These are phyloP conservation scores for Monilinia polystroma DNA, from an alignment of 2,329 filamentous ascomycete species.

Conservation along the genomic window DNA sequence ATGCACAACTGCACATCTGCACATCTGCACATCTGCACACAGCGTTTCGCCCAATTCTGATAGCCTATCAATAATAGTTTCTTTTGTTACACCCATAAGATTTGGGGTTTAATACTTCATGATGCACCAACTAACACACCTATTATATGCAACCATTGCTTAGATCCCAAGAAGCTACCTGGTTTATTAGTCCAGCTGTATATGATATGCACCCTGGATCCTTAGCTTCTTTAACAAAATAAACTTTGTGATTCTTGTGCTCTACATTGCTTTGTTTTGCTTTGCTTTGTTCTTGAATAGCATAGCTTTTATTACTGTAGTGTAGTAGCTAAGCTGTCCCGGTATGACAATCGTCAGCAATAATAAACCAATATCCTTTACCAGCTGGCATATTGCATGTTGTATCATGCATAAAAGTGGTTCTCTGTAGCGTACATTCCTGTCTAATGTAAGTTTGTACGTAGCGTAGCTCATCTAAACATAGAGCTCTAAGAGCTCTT, in stretches of 20 bases:
- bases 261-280: not conserved
- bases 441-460: not conserved
- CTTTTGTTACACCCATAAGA: not conserved
- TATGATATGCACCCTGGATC: not conserved
- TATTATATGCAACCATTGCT: not conserved
- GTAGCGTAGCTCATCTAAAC: conserved; percentile 15
- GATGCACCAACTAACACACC: not conserved
- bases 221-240: not conserved
- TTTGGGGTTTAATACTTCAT: too few species aligned
- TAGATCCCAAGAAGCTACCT: not conserved
- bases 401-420: conserved; percentile 23
- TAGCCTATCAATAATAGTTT: conserved; percentile 14
- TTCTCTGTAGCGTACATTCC: not conserved
- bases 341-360: conserved; percentile 6
- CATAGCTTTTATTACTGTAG: not conserved
- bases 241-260: not conserved
- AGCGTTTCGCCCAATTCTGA: conserved; percentile 22
- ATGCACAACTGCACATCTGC: too few species aligned
- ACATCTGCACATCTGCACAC: not conserved
- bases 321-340: not conserved
- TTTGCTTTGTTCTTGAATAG: conserved; percentile 6
- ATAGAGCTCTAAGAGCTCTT: conserved; percentile 12
- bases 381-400: not conserved
- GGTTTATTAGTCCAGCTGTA: not conserved
- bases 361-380: not conserved